Percentiles rank a stretch among this genome's conserved stretches.
These are phyloP conservation scores for Paraconiothyrium sp. DNA, from an alignment of 2,329 filamentous ascomycete species.

Conservation along the genomic window DNA sequence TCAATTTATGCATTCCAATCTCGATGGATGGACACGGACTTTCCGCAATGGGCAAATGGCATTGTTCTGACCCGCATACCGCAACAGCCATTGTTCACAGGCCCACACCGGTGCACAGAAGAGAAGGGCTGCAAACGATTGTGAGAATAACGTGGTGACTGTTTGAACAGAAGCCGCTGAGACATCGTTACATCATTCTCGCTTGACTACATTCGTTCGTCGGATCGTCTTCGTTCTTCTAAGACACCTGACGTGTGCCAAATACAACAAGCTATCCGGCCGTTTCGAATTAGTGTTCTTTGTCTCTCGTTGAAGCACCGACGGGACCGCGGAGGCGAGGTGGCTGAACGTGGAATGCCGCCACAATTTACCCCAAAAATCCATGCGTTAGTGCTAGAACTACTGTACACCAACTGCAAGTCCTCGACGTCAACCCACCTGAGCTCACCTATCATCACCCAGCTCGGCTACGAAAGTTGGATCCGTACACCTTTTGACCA, in stretches of 20 bases:
- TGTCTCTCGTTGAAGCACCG: background rate
- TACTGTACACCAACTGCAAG: slow-evolving; percentile 14
- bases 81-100: background rate
- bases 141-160: background rate
- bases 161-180: slow-evolving; percentile 1
- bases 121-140: slow-evolving; percentile 12
- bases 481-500: slow-evolving; percentile 4
- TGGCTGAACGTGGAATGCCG: slow-evolving; percentile 11
- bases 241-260: slow-evolving; percentile 6
- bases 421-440: slow-evolving; percentile 9
- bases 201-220: background rate
- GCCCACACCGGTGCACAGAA: background rate
- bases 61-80: slow-evolving; percentile 12
- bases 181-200: slow-evolving; percentile 1
- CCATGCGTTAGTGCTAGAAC: slow-evolving; percentile 1
- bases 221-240: background rate
- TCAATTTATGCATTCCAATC: slow-evolving; percentile 12
- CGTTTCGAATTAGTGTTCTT: slow-evolving; percentile 6
- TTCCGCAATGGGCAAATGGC: background rate
- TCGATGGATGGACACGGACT: slow-evolving; percentile 2
- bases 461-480: background rate
- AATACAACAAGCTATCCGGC: slow-evolving; percentile 1
- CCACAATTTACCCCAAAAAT: slow-evolving; percentile 8
- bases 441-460: slow-evolving; percentile 13
- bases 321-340: slow-evolving; percentile 3